Evolutionary conservation across 2,329 filamentous ascomycete species (phyloP).

Genomic region (Colletotrichum paranaense): DNA sequence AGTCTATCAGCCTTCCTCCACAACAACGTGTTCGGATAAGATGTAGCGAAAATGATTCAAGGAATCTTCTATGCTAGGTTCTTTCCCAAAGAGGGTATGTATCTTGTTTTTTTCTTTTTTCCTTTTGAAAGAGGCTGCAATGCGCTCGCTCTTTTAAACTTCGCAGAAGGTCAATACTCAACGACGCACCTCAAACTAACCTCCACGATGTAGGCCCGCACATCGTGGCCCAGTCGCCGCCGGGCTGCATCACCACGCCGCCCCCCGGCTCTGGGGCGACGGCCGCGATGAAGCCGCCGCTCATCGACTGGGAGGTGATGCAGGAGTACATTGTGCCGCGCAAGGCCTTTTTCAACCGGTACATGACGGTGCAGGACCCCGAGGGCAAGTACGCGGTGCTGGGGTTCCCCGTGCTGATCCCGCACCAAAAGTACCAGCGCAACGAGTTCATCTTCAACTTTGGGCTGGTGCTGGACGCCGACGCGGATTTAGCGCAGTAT

Average conservation of each 20-base stretch:
- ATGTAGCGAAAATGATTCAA: slow-evolving; percentile 66
- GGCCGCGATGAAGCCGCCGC: slow-evolving; percentile 61
- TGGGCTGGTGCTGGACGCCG: slow-evolving; percentile 79
- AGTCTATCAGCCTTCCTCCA: not conserved
- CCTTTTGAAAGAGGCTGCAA: too few relatives aligned
- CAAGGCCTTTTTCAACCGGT: slow-evolving; percentile 93
- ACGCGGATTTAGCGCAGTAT: slow-evolving; percentile 79
- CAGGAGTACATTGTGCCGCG: slow-evolving; percentile 95
- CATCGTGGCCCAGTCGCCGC: slow-evolving; percentile 71
- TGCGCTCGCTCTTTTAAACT: too few relatives aligned
- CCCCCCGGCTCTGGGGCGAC: slow-evolving; percentile 47
- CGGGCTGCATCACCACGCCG: slow-evolving; percentile 71
- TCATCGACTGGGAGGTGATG: slow-evolving; percentile 88
- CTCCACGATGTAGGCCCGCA: slow-evolving; percentile 61
- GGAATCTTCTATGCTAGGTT: slow-evolving; percentile 79
- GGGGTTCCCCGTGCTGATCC: slow-evolving; percentile 89
- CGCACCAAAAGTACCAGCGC: slow-evolving; percentile 83
- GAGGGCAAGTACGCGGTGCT: slow-evolving; percentile 80
- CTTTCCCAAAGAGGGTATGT: slow-evolving; percentile 71
- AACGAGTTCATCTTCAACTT: slow-evolving; percentile 99
- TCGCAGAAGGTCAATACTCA: too few relatives aligned
- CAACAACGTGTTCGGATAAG: not conserved
- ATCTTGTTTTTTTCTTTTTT: not conserved
- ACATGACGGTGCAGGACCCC: slow-evolving; percentile 82
- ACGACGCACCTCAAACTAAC: not conserved